Conservation (phyloP, 257 asterid species). For the Solanum bulbocastanum region DNA sequence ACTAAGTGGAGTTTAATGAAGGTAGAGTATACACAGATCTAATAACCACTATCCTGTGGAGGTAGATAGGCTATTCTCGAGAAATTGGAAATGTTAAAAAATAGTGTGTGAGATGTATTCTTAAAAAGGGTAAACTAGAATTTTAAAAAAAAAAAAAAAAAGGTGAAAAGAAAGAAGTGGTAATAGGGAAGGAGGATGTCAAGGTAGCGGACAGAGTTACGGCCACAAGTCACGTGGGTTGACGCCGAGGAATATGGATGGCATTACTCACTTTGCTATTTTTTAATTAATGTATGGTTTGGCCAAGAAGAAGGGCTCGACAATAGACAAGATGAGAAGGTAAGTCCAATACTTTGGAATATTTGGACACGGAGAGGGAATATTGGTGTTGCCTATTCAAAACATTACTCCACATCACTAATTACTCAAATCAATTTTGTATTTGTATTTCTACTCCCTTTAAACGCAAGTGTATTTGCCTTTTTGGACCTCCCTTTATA, state of each 20-base stretch:
- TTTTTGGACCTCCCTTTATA: background rate
- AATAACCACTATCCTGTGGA: fast-evolving
- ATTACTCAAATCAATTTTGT: background rate
- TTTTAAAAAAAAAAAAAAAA: no score
- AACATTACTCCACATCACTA: background rate
- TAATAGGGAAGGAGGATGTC: background rate
- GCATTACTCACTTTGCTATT: background rate
- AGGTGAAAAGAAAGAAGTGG: background rate
- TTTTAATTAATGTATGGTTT: conserved; percentile 5
- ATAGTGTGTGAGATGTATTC: background rate
- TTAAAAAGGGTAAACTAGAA: background rate
- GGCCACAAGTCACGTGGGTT: conserved; percentile 61
- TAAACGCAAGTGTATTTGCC: background rate
- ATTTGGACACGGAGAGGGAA: conserved; percentile 76
- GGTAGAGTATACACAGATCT: no score
- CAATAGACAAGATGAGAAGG: conserved; percentile 1
- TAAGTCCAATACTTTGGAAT: conserved; percentile 30
- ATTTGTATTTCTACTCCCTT: background rate
- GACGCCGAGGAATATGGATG: conserved; percentile 49
- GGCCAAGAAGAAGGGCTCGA: conserved; percentile 16
- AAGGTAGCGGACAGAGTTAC: conserved; percentile 18
- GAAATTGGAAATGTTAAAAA: background rate
- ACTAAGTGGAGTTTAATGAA: no score
- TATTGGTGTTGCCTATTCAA: conserved; percentile 33
- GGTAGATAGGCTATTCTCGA: fast-evolving